Evolutionary conservation across 495 filamentous ascomycete genomes (phyloP).

Genomic region (Amniculicola lignicola): DNA sequence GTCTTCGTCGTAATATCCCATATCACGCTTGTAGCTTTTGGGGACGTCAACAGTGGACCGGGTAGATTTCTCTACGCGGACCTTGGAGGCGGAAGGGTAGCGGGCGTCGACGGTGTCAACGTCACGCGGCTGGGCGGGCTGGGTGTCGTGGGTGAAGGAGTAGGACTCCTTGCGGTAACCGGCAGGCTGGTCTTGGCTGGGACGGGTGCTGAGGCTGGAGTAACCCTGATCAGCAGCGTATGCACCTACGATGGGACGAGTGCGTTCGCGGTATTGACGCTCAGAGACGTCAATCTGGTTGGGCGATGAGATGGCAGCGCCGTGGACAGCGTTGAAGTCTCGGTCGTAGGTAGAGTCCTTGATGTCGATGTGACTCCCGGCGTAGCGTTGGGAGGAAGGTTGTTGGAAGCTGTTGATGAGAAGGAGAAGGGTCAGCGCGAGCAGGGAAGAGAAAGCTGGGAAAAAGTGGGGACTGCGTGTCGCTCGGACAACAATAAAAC

Average conservation of each 20-base stretch:
- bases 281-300: conserved; percentile 77
- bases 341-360: conserved; percentile 55
- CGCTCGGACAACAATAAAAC: conserved; percentile 34
- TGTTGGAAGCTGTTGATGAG: conserved; percentile 54
- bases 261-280: conserved; percentile 76
- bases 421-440: conserved; percentile 46
- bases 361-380: conserved; percentile 63
- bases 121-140: conserved; percentile 7
- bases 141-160: conserved; percentile 21
- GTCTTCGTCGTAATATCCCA: conserved; percentile 99
- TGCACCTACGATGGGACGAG: conserved; percentile 66
- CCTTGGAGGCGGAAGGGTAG: conserved; percentile 41
- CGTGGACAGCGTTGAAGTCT: conserved; percentile 44
- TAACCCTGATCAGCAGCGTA: conserved; percentile 49
- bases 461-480: conserved; percentile 35
- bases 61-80: conserved; percentile 42
- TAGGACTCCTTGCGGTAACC: conserved; percentile 23
- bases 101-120: conserved; percentile 32
- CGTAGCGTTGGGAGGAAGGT: conserved; percentile 53
- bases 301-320: conserved; percentile 47
- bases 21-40: conserved; percentile 57
- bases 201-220: conserved; percentile 34
- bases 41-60: conserved; percentile 50
- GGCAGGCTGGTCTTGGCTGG: conserved; percentile 26
- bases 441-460: conserved; percentile 30